Conservation (phyloP, 1,284 basidiomycete species). For the Salmacisia buchloeana region DNA sequence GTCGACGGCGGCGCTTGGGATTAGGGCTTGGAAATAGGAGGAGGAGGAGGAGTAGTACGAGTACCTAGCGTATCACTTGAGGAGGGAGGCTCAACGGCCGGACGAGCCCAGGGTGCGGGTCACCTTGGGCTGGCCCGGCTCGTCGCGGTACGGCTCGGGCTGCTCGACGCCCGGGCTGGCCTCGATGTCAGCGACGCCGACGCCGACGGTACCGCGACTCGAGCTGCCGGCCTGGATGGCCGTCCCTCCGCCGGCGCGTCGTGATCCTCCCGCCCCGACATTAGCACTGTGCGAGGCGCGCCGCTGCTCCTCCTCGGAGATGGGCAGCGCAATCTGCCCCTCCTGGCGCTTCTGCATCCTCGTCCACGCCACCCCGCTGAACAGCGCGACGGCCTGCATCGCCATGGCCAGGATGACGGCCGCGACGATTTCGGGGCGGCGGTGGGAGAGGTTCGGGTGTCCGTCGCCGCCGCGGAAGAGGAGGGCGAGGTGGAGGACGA, state of each 20-base stretch:
- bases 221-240: conserved; percentile 7
- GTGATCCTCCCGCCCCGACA: conserved; percentile 37
- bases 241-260: conserved; percentile 22
- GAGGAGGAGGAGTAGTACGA: too few relatives aligned
- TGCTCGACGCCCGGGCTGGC: neutral
- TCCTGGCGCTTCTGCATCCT: conserved; percentile 29
- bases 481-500: conserved; percentile 34
- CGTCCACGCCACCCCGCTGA: conserved; percentile 33
- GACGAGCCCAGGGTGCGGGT: conserved; percentile 4
- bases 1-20: too few relatives aligned
- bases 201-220: neutral
- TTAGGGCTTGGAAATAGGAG: too few relatives aligned
- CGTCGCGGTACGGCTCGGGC: neutral
- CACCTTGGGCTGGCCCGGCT: neutral
- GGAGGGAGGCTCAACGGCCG: too few relatives aligned
- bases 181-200: neutral
- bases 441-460: conserved; percentile 8
- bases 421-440: conserved; percentile 32
- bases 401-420: conserved; percentile 52
- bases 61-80: too few relatives aligned
- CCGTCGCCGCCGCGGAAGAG: conserved; percentile 26
- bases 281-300: conserved; percentile 31
- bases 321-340: conserved; percentile 29
- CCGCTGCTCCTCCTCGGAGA: conserved; percentile 26
- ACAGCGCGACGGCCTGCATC: conserved; percentile 36